Evolutionary conservation across 805 yeast genomes (phyloP).

Genomic region (Metschnikowia rubicola): DNA sequence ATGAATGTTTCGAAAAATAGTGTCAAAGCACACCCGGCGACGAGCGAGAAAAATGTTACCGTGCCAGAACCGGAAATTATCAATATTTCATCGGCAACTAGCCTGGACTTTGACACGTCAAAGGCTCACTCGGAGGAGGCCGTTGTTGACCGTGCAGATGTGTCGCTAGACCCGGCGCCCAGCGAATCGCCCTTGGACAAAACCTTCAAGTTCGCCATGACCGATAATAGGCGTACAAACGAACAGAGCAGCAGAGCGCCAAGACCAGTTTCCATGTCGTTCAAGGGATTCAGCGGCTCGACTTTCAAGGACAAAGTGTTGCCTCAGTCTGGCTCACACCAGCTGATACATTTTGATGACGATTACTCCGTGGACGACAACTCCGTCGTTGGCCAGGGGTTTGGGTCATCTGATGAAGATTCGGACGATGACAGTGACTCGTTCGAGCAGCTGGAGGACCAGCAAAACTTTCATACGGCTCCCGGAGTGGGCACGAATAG

Average conservation of each 20-base stretch:
- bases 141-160: not conserved
- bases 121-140: not conserved
- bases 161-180: slow-evolving; percentile 3
- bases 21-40: too few species aligned
- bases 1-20: too few species aligned
- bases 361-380: slow-evolving; percentile 21
- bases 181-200: slow-evolving; percentile 11
- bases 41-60: not conserved
- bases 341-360: slow-evolving; percentile 37
- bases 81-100: not conserved
- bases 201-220: slow-evolving; percentile 13
- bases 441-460: not conserved
- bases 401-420: slow-evolving; percentile 28
- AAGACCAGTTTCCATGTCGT: slow-evolving; percentile 51
- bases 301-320: slow-evolving; percentile 29
- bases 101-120: slow-evolving; percentile 4
- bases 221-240: not conserved
- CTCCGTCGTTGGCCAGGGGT: slow-evolving; percentile 38
- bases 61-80: not conserved
- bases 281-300: slow-evolving; percentile 61
- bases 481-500: not conserved
- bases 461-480: not conserved
- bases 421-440: slow-evolving; percentile 7
- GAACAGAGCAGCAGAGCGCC: slow-evolving; percentile 1
- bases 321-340: slow-evolving; percentile 34